Evolutionary conservation across 257 asterid species (phyloP), one percentile per base, ranked within the genome.

Genomic region (Solanum pennellii): DNA sequence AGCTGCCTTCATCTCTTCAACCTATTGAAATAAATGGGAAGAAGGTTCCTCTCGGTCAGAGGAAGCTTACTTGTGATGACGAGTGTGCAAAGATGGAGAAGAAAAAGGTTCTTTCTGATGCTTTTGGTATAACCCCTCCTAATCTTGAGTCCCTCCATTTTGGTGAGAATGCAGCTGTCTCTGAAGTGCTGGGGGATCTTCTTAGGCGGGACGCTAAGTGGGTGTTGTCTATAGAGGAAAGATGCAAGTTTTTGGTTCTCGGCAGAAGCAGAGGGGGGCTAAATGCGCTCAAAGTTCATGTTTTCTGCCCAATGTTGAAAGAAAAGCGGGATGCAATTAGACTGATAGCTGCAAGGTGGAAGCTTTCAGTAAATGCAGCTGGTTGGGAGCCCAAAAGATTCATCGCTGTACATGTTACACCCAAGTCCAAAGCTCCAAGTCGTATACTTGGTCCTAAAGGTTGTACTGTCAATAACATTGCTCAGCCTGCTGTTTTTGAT

Each of bases 341-440:
- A 92, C 90, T 96, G 85, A 95, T 97, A 83, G 99, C 98, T 14
- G 98, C 95, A 33, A 93, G 99, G 89, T 97, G 99, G 99, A 97
- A 97, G 91, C 98, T 97, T 62, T 88, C 98, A 5, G 92, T 96
- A 45, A 92, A 89, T 89, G 93, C 96, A 49, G 99, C 96, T 87
- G 99, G 99, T 39, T 96, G 99, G 99, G 99, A 97, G 93, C 99
- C 99, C n/a, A 97, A 96, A 88, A 90, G 98, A 83, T 97, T 97
- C 49, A 86, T 97, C 27, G 92, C 93, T 41, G 91, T 94, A 77
- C 98, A 95, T 71, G 99, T 93, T 56, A 96, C 98, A 3, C 95
- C 95, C 37, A 96, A 95, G 89, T 97, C 99, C 15, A 97, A 94
- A 90, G 90, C 97, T 21, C 99, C 99, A 16, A 91, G 93, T 29